Base-by-base conservation (phyloP, 73 alveolate species). In the Durusdinium trenchii region DNA sequence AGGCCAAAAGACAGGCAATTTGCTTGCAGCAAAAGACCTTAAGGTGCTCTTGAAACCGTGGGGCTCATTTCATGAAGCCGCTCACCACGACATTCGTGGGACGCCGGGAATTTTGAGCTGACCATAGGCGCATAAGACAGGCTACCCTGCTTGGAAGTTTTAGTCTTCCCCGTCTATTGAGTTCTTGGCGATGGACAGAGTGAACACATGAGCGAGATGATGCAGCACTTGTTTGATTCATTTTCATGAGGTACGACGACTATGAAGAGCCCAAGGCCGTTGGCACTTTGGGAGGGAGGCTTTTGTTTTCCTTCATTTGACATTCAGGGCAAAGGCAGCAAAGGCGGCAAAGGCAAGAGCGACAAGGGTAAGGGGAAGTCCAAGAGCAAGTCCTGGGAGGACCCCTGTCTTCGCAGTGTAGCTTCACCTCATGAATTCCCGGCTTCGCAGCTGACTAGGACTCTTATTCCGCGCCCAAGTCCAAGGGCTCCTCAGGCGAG, bases 401-500 rank as follows among this genome's bases (percentile, higher is more conserved):
- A 67, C 81, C 28, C 20, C 20, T 20, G 20, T 54, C 20, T 20
- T 54, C 64, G 20, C 28, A 54, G 64, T 9, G 64, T 9, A 12
- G 28, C 64, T 9, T 20, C 64, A 54, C 9, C 9, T 20, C 9
- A 54, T 12, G 64, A 9, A 54, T 20, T 54, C 28, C 20, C 28
- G 42, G 23, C 6, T 64, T 35, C 42, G 42, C 42, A 14, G 6
- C 45, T 5, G 16, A 28, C 45, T 42, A 67, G 81, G 81, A 67
- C 81, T 67, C 81, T 28, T 67, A 67, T 32, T 67, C 81, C 42
- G 42, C 81, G 43, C 81, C 81, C 81, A 67, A 67, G 81, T 67
- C 81, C 81, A 67, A 67, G 81, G 81, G 81, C 81, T 60, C 73
- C 73, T 60, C 73, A 60, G 73, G 73, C 3, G n/a, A 12, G 69